phyloP scores from a whole-genome alignment of 805 yeast species.

The Candida vartiovaarae region DNA sequence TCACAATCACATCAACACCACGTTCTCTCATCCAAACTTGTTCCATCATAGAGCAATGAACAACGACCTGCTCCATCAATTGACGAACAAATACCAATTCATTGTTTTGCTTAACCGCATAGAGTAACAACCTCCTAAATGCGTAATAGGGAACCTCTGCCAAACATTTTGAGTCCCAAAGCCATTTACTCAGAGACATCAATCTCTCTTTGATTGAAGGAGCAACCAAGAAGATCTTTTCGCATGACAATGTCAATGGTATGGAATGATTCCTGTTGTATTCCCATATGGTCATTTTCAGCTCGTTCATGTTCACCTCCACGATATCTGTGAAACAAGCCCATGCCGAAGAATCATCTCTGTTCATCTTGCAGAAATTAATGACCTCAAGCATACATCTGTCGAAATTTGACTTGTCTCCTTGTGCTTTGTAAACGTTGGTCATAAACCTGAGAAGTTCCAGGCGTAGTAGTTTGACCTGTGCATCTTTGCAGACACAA shows the following conservation, averaged over 20 bases:
- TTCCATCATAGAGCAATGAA: constrained; percentile 15
- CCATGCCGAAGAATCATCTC: constrained; percentile 32
- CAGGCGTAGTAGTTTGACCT: constrained; percentile 34
- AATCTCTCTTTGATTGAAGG: constrained; percentile 8
- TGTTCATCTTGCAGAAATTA: constrained; percentile 21
- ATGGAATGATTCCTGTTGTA: constrained; percentile 6
- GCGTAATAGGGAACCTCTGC: constrained; percentile 19
- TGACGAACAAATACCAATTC: constrained; percentile 12
- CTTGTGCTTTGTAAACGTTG: constrained; percentile 14
- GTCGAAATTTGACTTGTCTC: background rate
- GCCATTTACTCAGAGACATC: constrained; percentile 14
- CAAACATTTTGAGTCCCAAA: constrained; percentile 14
- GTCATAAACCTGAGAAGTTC: constrained; percentile 28
- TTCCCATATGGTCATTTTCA: constrained; percentile 9
- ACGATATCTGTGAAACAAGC: constrained; percentile 15
- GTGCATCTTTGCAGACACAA: constrained; percentile 27
- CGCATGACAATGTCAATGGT: background rate
- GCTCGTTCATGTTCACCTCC: constrained; percentile 4
- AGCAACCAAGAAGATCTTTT: constrained; percentile 1
- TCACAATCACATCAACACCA: constrained; percentile 8
- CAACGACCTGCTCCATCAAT: constrained; percentile 14
- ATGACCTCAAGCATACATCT: constrained; percentile 4
- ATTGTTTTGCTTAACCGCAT: constrained; percentile 8
- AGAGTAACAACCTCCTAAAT: constrained; percentile 11
- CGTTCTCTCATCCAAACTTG: constrained; percentile 11